Percentiles rank a stretch among this genome's conserved stretches.
phyloP scores from a whole-genome alignment of 192 early-diverging fungal species.

The Funneliformis geosporum region DNA sequence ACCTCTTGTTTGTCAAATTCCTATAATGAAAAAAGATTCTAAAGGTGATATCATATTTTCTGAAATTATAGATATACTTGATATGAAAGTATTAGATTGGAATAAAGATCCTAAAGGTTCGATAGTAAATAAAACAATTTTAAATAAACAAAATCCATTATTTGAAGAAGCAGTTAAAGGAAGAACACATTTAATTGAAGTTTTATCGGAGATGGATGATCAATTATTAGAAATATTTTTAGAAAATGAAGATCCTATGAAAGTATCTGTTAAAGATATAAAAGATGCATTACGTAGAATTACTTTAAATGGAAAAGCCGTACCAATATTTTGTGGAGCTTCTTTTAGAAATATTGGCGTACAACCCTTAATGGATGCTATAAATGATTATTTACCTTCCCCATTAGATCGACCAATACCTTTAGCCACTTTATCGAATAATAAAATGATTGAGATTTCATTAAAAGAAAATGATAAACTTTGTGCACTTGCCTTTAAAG shows the following conservation, averaged over 20 bases:
- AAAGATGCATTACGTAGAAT: conserved; percentile 68
- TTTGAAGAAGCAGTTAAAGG: conserved; percentile 55
- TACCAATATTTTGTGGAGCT: conserved; percentile 89
- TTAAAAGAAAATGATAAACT: conserved; percentile 58
- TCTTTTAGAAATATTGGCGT: conserved; percentile 90
- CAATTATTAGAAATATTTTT: conserved; percentile 83
- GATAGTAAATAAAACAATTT: conserved; percentile 35
- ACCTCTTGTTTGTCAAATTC: conserved; percentile 76
- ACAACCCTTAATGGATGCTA: conserved; percentile 88
- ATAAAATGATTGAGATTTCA: conserved; percentile 43
- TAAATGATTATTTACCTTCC: conserved; percentile 81
- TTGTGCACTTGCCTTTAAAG: conserved; percentile 93
- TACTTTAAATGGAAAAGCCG: conserved; percentile 66
- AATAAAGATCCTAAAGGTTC: conserved; percentile 51
- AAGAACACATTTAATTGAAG: conserved; percentile 75
- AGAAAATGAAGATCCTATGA: conserved; percentile 74
- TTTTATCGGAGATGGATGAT: conserved; percentile 81
- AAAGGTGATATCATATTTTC: conserved; percentile 50
- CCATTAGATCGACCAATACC: conserved; percentile 71
- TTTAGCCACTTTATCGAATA: conserved; percentile 53
- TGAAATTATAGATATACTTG: conserved; percentile 74
- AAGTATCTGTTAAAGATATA: conserved; percentile 62
- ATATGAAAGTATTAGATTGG: conserved; percentile 71
- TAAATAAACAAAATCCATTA: conserved; percentile 38
- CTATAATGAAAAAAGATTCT: conserved; percentile 51